These are phyloP conservation scores for Phytophthora megakarya DNA, from an alignment of 352 stramenopile genomes.

Conservation along the genomic window DNA sequence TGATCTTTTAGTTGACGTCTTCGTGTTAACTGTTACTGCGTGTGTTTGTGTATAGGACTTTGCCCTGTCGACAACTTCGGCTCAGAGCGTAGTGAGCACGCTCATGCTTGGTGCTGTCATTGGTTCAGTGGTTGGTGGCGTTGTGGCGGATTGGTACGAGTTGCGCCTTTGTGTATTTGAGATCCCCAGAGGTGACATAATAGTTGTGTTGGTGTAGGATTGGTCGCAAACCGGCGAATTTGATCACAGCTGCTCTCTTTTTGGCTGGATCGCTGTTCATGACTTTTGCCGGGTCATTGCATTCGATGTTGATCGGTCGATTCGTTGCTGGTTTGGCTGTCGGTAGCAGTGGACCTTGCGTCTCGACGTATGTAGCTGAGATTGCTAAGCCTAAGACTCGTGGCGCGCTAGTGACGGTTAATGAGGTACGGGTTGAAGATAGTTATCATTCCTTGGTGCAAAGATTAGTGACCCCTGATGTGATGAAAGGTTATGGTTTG, in stretches of 20 bases:
- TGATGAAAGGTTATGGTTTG: constrained; percentile 70
- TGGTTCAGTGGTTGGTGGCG: constrained; percentile 58
- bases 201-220: constrained; percentile 34
- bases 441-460: neutral
- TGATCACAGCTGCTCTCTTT: constrained; percentile 67
- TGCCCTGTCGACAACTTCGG: constrained; percentile 50
- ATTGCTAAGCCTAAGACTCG: constrained; percentile 61
- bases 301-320: constrained; percentile 58
- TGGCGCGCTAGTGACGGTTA: constrained; percentile 63
- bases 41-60: constrained; percentile 41
- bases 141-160: constrained; percentile 56
- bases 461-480: neutral
- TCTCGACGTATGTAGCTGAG: constrained; percentile 73
- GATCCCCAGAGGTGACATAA: neutral
- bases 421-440: constrained; percentile 41
- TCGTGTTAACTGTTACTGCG: constrained; percentile 3
- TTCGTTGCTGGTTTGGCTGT: constrained; percentile 71
- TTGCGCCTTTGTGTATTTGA: neutral
- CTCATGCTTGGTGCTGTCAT: constrained; percentile 74
- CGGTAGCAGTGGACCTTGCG: constrained; percentile 65
- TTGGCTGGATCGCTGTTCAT: constrained; percentile 65
- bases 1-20: neutral
- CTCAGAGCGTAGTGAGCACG: constrained; percentile 65
- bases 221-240: constrained; percentile 65
- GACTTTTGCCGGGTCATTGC: constrained; percentile 59